Evolutionary conservation across 2,329 filamentous ascomycete genomes (phyloP), one percentile per base, ranked within the genome.

Genomic region (Xylaria sp.): DNA sequence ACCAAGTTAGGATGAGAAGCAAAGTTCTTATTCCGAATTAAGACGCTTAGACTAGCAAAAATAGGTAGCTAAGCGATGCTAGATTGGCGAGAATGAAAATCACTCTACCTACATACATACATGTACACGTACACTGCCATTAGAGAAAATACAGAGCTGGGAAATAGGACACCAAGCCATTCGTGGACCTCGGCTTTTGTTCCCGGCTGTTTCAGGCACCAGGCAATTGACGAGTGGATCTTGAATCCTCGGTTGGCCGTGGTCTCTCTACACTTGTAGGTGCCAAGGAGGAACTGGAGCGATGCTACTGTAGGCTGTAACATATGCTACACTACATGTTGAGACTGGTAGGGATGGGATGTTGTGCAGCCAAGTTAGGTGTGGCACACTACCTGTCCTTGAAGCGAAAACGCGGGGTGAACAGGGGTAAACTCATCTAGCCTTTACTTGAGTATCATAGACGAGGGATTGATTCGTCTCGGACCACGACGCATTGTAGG

Each of bases 361-460:
- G 57, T 54, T 28, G 51, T 28, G 54, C n/a, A 51, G 28, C 21
- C 46, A 12, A 45, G 21, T 49, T 8, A 35, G 40, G 51, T 45
- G 50, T 28, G 17, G 43, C 14, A 54, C 42, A 54, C 42, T 31
- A 31, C 35, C 42, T 15, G 51, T 51, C 25, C 14, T 19, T n/a
- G 52, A 64, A 64, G 61, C 61, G 61, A 64, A 64, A 64, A 64
- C 53, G 61, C 61, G 61, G 61, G 61, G 57, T 61, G 57, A 33
- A 21, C 61, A 50, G 53, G 61, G 61, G 49, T 57, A 43, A 50
- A 17, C 19, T 21, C 25, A 23, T 46, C 15, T 57, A 12, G 33
- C 9, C 28, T 57, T 40, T 52, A 19, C 46, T 50, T 21, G 49
- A 31, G 28, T 49, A 50, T 38, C 9, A 31, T 42, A 17, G 35